Evolutionary conservation across 1,284 basidiomycete genomes (phyloP).

Genomic region (Vanrija sp.): DNA sequence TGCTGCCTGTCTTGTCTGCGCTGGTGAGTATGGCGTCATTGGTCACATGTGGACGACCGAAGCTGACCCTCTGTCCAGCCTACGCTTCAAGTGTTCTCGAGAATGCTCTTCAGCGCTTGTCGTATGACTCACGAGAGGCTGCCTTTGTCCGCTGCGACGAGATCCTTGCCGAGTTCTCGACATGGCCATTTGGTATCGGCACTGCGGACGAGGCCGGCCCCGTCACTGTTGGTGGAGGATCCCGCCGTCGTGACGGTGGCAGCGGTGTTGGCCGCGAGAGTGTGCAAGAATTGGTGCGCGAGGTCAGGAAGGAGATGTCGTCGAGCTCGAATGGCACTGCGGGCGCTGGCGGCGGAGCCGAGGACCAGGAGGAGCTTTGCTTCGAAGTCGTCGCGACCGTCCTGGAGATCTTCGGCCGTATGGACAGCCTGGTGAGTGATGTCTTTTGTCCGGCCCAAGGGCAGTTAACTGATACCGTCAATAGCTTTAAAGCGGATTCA

Average conservation of each 20-base stretch:
- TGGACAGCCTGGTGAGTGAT: conserved; percentile 68
- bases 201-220: conserved; percentile 34
- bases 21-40: conserved; percentile 51
- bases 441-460: too few species aligned
- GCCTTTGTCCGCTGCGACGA: conserved; percentile 90
- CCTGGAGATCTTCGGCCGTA: conserved; percentile 79
- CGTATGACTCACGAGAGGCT: conserved; percentile 84
- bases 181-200: conserved; percentile 75
- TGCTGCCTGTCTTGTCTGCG: conserved; percentile 78
- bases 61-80: conserved; percentile 28
- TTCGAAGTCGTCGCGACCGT: conserved; percentile 88
- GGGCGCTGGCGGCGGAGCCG: conserved; percentile 64
- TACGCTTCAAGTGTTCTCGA: conserved; percentile 94
- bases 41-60: background rate
- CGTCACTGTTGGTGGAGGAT: conserved; percentile 39
- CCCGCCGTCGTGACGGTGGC: conserved; percentile 42
- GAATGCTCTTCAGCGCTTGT: conserved; percentile 79
- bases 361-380: conserved; percentile 66
- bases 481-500: too few species aligned
- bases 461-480: too few species aligned
- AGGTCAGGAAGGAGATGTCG: conserved; percentile 70
- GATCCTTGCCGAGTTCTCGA: conserved; percentile 78
- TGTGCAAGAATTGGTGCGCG: conserved; percentile 71
- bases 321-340: conserved; percentile 54
- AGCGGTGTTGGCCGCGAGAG: conserved; percentile 56